Conservation (phyloP, 2,329 filamentous ascomycete species). For the Cordyceps militaris region DNA sequence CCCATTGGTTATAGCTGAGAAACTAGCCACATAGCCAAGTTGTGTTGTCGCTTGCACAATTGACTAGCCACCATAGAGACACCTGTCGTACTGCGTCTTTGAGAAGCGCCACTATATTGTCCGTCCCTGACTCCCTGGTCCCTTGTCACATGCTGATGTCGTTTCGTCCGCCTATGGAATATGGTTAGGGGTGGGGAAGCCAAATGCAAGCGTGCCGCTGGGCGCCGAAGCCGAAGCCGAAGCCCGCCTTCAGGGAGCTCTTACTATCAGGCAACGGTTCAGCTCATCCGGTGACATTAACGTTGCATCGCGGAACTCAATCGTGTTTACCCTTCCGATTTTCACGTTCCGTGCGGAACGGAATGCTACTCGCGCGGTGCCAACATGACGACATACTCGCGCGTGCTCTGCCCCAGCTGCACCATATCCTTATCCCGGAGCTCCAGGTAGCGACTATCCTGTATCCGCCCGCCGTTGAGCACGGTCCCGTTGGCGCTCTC, state of each 20-base stretch:
- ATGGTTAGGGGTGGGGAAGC: not conserved
- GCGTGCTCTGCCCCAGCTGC: conserved; percentile 76
- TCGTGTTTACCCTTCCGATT: not conserved
- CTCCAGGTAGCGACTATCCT: conserved; percentile 75
- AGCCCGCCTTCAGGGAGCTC: too few species aligned
- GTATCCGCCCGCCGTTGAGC: conserved; percentile 69
- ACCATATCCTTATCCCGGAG: conserved; percentile 83
- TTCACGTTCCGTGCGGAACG: not conserved
- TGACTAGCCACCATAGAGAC: not conserved
- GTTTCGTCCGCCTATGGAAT: not conserved
- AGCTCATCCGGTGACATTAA: not conserved
- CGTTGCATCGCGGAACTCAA: not conserved
- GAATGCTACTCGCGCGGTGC: conserved; percentile 37
- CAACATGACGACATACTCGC: conserved; percentile 95
- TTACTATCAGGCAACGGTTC: not conserved
- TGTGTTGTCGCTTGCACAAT: not conserved
- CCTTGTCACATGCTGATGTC: not conserved
- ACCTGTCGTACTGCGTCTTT: not conserved
- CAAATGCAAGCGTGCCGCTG: not conserved
- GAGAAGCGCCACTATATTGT: not conserved
- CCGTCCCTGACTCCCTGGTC: not conserved
- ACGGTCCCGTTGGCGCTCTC: conserved; percentile 88
- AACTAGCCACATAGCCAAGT: not conserved
- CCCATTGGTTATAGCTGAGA: not conserved
- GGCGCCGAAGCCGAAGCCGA: not conserved